Evolutionary conservation across 176 grass and related monocot genomes (phyloP).

Genomic region (Ampelocalamus luodianensis): DNA sequence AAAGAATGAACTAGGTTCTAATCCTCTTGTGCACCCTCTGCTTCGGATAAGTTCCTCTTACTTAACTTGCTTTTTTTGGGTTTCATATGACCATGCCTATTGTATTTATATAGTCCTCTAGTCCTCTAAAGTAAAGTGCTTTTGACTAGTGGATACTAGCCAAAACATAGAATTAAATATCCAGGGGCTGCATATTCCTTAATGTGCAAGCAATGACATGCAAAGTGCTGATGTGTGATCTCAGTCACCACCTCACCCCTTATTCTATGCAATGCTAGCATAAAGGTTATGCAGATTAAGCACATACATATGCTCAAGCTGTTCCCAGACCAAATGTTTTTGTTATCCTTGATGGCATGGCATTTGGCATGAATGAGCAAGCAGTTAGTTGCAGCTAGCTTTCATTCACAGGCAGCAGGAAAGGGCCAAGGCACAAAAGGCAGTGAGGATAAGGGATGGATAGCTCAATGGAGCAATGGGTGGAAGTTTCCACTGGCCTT

Average conservation of each 20-base stretch:
- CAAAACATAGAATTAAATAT: conserved; percentile 7
- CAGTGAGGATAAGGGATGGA: conserved; percentile 25
- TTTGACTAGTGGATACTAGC: not conserved
- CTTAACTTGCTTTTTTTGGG: no score
- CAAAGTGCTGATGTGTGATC: conserved; percentile 39
- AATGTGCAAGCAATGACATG: conserved; percentile 41
- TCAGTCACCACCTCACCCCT: conserved; percentile 32
- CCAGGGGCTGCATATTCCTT: conserved; percentile 24
- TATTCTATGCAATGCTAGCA: not conserved
- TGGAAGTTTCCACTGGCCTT: conserved; percentile 47
- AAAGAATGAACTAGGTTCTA: no score
- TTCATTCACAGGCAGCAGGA: conserved; percentile 23
- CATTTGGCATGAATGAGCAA: conserved; percentile 23
- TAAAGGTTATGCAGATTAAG: not conserved
- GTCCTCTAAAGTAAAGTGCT: no score
- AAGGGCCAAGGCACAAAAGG: conserved; percentile 33
- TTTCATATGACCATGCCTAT: no score
- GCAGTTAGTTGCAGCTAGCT: conserved; percentile 40
- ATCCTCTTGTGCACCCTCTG: no score
- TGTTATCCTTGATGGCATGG: conserved; percentile 40
- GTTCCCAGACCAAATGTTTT: not conserved
- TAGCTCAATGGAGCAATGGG: conserved; percentile 24
- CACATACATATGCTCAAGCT: not conserved
- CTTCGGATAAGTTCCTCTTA: no score
- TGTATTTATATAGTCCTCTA: no score